These are phyloP conservation scores for Secale cereale DNA, from an alignment of 176 grass and related monocot genomes.

Conservation along the genomic window DNA sequence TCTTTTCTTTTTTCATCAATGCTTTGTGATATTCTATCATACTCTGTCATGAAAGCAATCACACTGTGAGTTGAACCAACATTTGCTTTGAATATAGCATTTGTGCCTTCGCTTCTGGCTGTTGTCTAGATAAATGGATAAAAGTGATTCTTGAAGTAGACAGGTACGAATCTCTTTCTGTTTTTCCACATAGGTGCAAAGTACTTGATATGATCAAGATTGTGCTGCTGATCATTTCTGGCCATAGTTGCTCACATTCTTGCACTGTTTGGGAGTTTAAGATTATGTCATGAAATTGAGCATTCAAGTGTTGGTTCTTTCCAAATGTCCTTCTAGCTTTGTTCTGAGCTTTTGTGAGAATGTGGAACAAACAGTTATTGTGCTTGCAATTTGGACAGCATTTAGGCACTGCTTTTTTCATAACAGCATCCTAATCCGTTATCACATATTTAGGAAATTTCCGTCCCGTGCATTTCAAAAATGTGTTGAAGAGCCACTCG, in stretches of 20 bases:
- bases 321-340: too few relatives aligned
- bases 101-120: background rate
- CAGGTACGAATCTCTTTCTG: background rate
- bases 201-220: background rate
- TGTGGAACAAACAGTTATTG: too few relatives aligned
- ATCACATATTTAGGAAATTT: too few relatives aligned
- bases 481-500: too few relatives aligned
- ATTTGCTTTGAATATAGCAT: background rate
- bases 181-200: background rate
- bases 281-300: too few relatives aligned
- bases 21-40: background rate
- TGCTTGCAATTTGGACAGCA: too few relatives aligned
- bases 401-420: too few relatives aligned
- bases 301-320: too few relatives aligned
- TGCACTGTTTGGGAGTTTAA: background rate
- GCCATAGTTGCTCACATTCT: background rate
- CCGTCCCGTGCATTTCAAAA: too few relatives aligned
- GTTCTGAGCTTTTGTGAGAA: too few relatives aligned
- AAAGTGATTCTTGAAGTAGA: background rate
- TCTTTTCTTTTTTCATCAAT: too few relatives aligned
- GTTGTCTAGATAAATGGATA: background rate
- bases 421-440: too few relatives aligned
- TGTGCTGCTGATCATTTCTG: background rate
- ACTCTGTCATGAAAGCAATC: background rate
- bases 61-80: background rate